Percentiles rank a stretch among this genome's conserved stretches.
phyloP scores from a whole-genome alignment of 495 filamentous ascomycete genomes.

The Chaetomidium leptoderma region DNA sequence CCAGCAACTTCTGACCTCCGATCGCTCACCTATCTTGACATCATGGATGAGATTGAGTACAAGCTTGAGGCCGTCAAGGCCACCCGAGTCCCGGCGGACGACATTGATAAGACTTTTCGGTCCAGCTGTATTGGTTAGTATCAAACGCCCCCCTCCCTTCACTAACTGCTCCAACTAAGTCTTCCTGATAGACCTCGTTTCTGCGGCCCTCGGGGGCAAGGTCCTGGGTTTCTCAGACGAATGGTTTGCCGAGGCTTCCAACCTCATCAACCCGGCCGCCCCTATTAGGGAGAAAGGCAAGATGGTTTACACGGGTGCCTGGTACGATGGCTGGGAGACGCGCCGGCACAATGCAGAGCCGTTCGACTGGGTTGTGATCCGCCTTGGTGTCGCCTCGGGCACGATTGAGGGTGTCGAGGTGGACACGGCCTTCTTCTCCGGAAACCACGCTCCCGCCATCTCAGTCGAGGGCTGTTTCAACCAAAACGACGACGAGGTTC shows the following conservation, averaged over 20 bases:
- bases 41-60: conserved; percentile 40
- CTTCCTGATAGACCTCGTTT: conserved; percentile 62
- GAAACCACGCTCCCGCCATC: conserved; percentile 82
- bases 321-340: conserved; percentile 97
- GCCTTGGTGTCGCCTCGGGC: conserved; percentile 73
- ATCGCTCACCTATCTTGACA: not conserved
- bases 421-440: conserved; percentile 81
- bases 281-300: conserved; percentile 75
- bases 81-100: conserved; percentile 47
- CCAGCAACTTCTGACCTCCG: too few relatives aligned
- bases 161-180: not conserved
- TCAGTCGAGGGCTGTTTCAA: conserved; percentile 74
- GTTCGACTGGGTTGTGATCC: conserved; percentile 81
- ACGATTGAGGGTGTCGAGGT: conserved; percentile 75
- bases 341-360: conserved; percentile 74
- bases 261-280: conserved; percentile 69
- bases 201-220: conserved; percentile 64
- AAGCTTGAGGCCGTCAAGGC: conserved; percentile 45
- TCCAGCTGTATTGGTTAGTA: conserved; percentile 65
- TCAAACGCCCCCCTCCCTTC: not conserved
- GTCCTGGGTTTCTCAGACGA: conserved; percentile 78
- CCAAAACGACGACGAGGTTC: conserved; percentile 56
- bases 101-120: conserved; percentile 69
- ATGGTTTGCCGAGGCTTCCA: conserved; percentile 80
- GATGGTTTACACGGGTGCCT: conserved; percentile 81